phyloP scores from a whole-genome alignment of 768 basidiomycete species.

The Hysterangium stoloniferum region DNA sequence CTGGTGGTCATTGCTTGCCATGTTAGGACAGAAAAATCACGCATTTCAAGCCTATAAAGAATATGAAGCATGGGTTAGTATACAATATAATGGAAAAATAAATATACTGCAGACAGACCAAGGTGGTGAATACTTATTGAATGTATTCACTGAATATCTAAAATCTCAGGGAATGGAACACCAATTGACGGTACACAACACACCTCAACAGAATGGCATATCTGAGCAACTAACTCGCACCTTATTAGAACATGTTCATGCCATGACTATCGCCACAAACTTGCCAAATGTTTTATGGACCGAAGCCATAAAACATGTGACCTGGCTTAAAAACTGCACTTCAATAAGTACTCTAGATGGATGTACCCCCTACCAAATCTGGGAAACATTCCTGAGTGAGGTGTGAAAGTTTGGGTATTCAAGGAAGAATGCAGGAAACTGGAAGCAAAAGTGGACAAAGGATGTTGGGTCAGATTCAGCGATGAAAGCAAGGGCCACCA shows the following conservation, averaged over 20 bases:
- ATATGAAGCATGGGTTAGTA: conserved; percentile 27
- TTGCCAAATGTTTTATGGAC: conserved; percentile 34
- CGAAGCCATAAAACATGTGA: conserved; percentile 26
- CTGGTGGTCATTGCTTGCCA: conserved; percentile 16
- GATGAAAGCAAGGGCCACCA: conserved; percentile 23
- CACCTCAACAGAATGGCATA: conserved; percentile 37
- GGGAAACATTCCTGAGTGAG: conserved; percentile 24
- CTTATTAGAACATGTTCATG: conserved; percentile 25
- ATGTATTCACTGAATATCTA: conserved; percentile 27
- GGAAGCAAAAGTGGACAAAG: conserved; percentile 19
- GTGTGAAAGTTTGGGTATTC: conserved; percentile 27
- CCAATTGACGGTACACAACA: conserved; percentile 34
- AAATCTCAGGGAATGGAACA: conserved; percentile 30
- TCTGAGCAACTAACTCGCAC: conserved; percentile 34
- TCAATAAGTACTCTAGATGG: conserved; percentile 21
- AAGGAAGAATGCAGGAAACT: conserved; percentile 24
- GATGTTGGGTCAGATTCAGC: conserved; percentile 30
- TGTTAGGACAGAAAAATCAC: too few relatives aligned
- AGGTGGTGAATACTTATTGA: conserved; percentile 37
- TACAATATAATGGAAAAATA: conserved; percentile 23
- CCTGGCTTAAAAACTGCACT: conserved; percentile 31
- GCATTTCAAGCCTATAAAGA: conserved; percentile 25
- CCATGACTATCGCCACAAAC: conserved; percentile 28
- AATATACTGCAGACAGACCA: conserved; percentile 33
- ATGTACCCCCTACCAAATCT: conserved; percentile 21